phyloP scores from a whole-genome alignment of 345 rosid species.

The Salix purpurea region DNA sequence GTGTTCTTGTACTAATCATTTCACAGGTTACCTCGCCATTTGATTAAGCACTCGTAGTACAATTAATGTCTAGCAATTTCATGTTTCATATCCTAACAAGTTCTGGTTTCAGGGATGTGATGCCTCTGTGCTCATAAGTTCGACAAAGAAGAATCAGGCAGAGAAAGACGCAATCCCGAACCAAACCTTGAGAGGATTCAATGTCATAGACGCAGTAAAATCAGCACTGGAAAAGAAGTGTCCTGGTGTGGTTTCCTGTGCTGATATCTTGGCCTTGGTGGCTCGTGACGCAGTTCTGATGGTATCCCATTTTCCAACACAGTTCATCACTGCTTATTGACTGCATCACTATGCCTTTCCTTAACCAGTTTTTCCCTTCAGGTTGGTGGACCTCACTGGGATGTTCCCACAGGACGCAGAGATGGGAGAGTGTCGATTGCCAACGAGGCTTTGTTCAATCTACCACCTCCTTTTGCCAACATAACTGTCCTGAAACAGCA shows the following conservation, averaged over 20 bases:
- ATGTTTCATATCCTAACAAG: neutral
- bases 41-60: too few relatives aligned
- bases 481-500: slow-evolving; percentile 26
- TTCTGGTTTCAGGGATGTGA: slow-evolving; percentile 46
- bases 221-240: slow-evolving; percentile 27
- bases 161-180: slow-evolving; percentile 43
- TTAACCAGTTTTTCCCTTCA: slow-evolving; percentile 3
- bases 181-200: slow-evolving; percentile 40
- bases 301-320: slow-evolving; percentile 17
- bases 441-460: slow-evolving; percentile 18
- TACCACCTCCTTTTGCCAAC: slow-evolving; percentile 43
- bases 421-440: slow-evolving; percentile 49
- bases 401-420: slow-evolving; percentile 54
- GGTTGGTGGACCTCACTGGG: slow-evolving; percentile 59
- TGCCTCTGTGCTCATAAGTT: slow-evolving; percentile 44
- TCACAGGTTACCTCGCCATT: too few relatives aligned
- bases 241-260: slow-evolving; percentile 37
- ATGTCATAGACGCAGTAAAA: slow-evolving; percentile 47
- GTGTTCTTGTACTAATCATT: neutral
- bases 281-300: slow-evolving; percentile 37
- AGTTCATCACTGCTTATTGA: rapidly evolving
- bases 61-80: too few relatives aligned
- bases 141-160: slow-evolving; percentile 36
- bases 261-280: slow-evolving; percentile 29
- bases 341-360: neutral